Evolutionary conservation across 176 grass and related monocot genomes (phyloP).

Genomic region (Sorghum bicolor): DNA sequence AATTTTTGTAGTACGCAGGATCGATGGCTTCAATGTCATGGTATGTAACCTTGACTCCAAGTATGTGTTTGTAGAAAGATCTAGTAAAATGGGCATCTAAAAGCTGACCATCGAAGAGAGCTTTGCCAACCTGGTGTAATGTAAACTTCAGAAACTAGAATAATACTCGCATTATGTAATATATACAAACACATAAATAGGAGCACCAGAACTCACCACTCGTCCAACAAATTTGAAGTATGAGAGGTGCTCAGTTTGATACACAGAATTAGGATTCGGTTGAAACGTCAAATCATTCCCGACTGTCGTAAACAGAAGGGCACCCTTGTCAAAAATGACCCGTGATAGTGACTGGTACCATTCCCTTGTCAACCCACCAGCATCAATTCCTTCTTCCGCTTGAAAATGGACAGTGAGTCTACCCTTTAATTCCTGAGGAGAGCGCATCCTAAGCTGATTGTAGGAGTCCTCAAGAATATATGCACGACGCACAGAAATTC

Average conservation of each 20-base stretch:
- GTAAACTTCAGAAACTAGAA: conserved; percentile 22
- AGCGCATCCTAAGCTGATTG: conserved; percentile 98
- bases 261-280: conserved; percentile 97
- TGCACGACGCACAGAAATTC: conserved; percentile 93
- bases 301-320: conserved; percentile 94
- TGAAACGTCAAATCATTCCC: conserved; percentile 99
- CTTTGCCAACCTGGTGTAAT: conserved; percentile 84
- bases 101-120: conserved; percentile 93
- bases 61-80: conserved; percentile 99
- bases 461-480: conserved; percentile 99
- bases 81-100: conserved; percentile 98
- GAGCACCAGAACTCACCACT: conserved; percentile 63
- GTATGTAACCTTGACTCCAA: conserved; percentile 96
- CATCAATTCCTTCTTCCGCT: conserved; percentile 99
- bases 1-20: conserved; percentile 94
- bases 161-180: conserved; percentile 1
- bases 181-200: not conserved
- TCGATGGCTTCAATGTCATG: conserved; percentile 99
- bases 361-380: conserved; percentile 94
- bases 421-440: conserved; percentile 89
- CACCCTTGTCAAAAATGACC: conserved; percentile 93
- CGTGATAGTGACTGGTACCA: conserved; percentile 95
- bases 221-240: conserved; percentile 99
- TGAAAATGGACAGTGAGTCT: conserved; percentile 97
- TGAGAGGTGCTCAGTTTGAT: conserved; percentile 97